Evolutionary conservation across 2,329 filamentous ascomycete species (phyloP), one percentile per base, ranked within the genome.

Genomic region (Leptographium lundbergii): DNA sequence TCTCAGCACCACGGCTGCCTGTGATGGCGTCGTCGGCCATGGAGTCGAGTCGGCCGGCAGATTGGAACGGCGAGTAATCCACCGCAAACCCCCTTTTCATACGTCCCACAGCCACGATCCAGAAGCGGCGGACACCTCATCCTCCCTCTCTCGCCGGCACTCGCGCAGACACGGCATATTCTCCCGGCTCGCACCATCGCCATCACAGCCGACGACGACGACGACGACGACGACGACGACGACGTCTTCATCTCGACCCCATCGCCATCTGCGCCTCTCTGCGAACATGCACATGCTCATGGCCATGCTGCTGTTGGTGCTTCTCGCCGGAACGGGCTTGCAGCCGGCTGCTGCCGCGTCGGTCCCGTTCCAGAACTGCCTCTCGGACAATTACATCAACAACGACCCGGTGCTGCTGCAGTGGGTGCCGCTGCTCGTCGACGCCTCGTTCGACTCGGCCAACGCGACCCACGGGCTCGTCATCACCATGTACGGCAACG

Each of bases 401-500:
- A 63, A 61, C 53, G 67, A 77, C 10, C 81, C 86, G 17, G 71
- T 75, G 42, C 80, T 80, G 62, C 79, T 97, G 36, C 91, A 96
- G 74, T 96, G 92, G 75, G 77, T 84, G 14, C 91, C 94, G 3
- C 71, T 86, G 42, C 84, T 81, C 65, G 81, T 94, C 60, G 84
- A 88, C 66, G 92, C 89, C 59, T 73, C 75, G 24, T 95, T 95
- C 75, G 80, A 89, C 66, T 70, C 75, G 17, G 74, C 74, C 17
- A 74, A 80, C 63, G 70, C 80, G 5, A 78, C 74, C 56, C 83
- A 91, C 68, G 81, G 79, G 48, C 77, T 99, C 55, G 84, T 81
- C 63, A 75, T 96, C 59, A 94, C 85, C 1, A 81, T 96, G 54
- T 97, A 90, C 75, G 92, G 91, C 57, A 96, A 97, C 71, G 90